Evolutionary conservation across 306 rosid genomes (phyloP), one percentile per base, ranked within the genome.

Genomic region (Chamaecrista fasciculata): DNA sequence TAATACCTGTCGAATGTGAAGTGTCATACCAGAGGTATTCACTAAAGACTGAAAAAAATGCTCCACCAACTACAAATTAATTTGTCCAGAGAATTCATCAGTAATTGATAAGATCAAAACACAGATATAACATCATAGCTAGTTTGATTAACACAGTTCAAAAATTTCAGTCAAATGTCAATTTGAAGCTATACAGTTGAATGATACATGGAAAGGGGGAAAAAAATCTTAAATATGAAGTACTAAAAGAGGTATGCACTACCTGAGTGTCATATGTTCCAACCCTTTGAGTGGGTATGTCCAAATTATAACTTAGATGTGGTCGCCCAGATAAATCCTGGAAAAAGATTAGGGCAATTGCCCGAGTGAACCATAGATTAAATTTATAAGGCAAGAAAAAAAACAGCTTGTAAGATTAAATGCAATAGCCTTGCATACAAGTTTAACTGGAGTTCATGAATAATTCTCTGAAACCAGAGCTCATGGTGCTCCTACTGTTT

Each of bases 281-380:
- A 74, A 93, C 97, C 78, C 94, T 88, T 63, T 90, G 83, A 29
- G 97, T 82, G 21, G 97, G 96, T 77, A 91, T 79, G 79, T 87
- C 88, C 76, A 94, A 78, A 64, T 89, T 82, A 79, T 78, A 94
- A 76, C 87, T 52, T 64, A 94, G 79, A 87, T 91, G 77, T 19
- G 99, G 99, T 37, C 97, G 89, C 36, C 98, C 98, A 56, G 98
- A 93, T 82, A 93, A 83, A 86, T 93, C 98, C 98, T 93, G 85
- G 67, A 83, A 29, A 67, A 72, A 49, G 26, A 57, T 74, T 21
- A 33, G 62, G 34, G 11, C 24, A 36, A 49, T 12, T 74, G 58
- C 34, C 26, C 19, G 7, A n/a, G 15, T 62, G 6, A 75, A 52
- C 42, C 40, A 24, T 28, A 67, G 55, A 7, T 37, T 36, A 43